Conservation (phyloP, 83 land plant genomes). For the Picea abies region DNA sequence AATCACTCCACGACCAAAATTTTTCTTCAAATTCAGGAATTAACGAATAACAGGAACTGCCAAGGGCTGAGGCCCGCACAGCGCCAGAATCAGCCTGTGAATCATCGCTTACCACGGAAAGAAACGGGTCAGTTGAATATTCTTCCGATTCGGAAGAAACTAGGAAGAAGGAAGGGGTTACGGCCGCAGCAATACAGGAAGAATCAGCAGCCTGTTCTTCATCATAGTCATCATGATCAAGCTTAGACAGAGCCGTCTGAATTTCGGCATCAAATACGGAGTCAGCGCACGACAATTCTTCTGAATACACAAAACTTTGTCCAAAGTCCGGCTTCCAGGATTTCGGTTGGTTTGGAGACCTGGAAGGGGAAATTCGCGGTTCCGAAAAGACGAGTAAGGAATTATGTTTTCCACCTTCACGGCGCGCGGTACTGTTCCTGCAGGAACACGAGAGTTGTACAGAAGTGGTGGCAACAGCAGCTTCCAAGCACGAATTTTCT, state of each 20-base stretch:
- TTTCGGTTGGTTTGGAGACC: neutral
- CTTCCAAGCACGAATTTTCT: slow-evolving; percentile 10
- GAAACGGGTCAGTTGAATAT: neutral
- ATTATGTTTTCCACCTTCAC: no score
- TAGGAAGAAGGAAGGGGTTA: neutral
- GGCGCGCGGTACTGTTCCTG: neutral
- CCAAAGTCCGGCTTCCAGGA: neutral
- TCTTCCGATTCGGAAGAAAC: neutral
- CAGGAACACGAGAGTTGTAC: slow-evolving; percentile 11
- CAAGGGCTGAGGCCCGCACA: neutral
- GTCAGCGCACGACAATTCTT: neutral
- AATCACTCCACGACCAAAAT: slow-evolving; percentile 7
- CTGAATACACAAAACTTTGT: slow-evolving; percentile 10
- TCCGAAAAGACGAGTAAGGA: neutral
- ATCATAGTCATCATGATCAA: neutral
- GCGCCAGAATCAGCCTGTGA: neutral
- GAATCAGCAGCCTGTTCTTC: neutral
- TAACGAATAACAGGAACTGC: neutral
- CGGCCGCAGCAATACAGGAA: neutral
- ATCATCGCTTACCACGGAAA: neutral
- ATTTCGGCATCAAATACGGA: slow-evolving; percentile 4
- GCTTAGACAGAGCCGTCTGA: slow-evolving; percentile 4
- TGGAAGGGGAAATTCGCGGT: neutral
- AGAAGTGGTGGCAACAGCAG: neutral
- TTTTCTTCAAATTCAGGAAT: neutral